These are phyloP conservation scores for Tulasnella sp. DNA, from an alignment of 768 basidiomycete genomes.

Conservation along the genomic window DNA sequence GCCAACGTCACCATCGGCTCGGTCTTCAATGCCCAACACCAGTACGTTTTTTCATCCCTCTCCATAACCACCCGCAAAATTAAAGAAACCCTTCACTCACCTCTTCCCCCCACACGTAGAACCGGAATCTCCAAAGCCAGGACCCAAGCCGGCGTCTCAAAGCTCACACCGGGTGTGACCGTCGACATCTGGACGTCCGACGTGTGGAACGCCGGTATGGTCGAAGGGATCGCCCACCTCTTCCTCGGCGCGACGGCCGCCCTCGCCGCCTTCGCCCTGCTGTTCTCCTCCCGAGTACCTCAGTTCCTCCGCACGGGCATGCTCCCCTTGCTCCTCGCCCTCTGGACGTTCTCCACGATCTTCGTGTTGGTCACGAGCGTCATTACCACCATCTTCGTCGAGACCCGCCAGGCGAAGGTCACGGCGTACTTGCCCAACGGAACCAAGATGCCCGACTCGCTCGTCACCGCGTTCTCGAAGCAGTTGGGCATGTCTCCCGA, in stretches of 20 bases:
- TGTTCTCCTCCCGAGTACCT: neutral
- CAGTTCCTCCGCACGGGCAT: neutral
- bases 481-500: neutral
- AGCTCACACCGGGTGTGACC: neutral
- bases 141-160: neutral
- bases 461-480: neutral
- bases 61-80: neutral
- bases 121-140: neutral
- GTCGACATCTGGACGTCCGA: conserved; percentile 5
- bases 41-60: neutral
- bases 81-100: neutral
- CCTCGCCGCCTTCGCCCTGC: neutral
- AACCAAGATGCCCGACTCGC: neutral
- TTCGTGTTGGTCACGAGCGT: neutral
- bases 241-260: neutral
- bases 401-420: neutral
- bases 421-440: neutral
- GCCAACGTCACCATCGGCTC: neutral
- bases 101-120: neutral
- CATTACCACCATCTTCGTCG: conserved; percentile 4
- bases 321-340: neutral
- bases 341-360: neutral
- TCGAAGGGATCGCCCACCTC: neutral
- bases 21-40: neutral
- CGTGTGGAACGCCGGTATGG: neutral